Base-by-base conservation (phyloP, 2,329 filamentous ascomycete species). In the Myriosclerotinia scirpicola region DNA sequence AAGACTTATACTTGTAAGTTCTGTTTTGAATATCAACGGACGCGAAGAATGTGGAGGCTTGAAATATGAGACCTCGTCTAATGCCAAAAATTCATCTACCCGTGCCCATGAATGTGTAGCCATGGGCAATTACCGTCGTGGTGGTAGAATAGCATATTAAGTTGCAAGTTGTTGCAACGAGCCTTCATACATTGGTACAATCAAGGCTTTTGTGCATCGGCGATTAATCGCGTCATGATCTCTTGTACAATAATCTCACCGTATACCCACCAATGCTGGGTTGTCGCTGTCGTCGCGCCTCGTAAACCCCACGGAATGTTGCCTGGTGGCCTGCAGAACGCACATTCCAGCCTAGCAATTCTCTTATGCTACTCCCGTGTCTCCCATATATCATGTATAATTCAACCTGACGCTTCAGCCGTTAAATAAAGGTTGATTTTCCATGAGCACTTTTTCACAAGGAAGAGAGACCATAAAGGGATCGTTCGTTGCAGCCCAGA, bases 11-110 rank as follows among this genome's bases (percentile, higher is more conserved):
- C 46, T n/a, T 65, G 55, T 30, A 26, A 44, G 38, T 15, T 53
- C n/a, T 60, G 44, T 44, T 53, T 26, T 65, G 20, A 54, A 61
- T 53, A 60, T 60, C 52, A 59, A 26, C 2, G 22, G 26, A 38
- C 17, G 36, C 50, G 46, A 65, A 65, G 64, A 65, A 65, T 65
- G 64, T 61, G 26, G 54, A 53, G 50, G 30, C 52, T 46, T 64
- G 38, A 7, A 11, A 22, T 56, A 46, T 42, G 40, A 42, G 38
- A 64, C 50, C 17, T 44, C 15, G n/a, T 6, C 34, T 38, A 20
- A 22, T 44, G 40, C 50, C 50, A 55, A 64, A 22, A 11, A 36
- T 12, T 3, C n/a, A 22, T 59, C 42, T 48, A 22, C 30, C 8
- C 17, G 17, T 20, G 11, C 22, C 34, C 34, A n/a, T 30, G n/a